phyloP scores from a whole-genome alignment of 2,329 filamentous ascomycete genomes.

The Neofusicoccum kwambonambiense region DNA sequence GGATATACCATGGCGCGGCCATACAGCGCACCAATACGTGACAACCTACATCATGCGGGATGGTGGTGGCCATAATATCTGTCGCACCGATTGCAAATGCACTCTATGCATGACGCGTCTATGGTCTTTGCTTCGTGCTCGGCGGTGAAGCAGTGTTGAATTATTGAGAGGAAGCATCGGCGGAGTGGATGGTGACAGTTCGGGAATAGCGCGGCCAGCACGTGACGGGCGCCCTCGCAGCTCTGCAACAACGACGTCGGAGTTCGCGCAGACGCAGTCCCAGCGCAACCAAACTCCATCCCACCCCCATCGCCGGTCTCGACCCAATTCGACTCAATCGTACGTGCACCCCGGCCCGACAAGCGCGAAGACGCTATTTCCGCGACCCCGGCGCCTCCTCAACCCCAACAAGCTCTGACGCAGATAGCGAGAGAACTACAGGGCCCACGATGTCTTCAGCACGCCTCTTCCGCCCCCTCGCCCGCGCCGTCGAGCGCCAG shows the following conservation, averaged over 20 bases:
- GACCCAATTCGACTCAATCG: constrained; percentile 17
- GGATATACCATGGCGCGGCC: too few species aligned
- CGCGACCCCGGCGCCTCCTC: constrained; percentile 1
- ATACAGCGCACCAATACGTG: too few species aligned
- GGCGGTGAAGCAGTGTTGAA: neutral
- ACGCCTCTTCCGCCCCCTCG: constrained; percentile 42
- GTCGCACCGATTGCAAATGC: too few species aligned
- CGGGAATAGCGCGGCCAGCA: neutral
- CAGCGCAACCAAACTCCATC: constrained; percentile 16
- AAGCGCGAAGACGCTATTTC: neutral
- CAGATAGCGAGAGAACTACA: neutral
- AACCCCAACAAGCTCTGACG: constrained; percentile 22
- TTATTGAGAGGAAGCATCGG: neutral
- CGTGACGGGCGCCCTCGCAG: neutral
- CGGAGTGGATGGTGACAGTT: neutral
- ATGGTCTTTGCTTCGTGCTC: neutral
- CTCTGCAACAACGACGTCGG: constrained; percentile 14
- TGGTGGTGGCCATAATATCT: too few species aligned
- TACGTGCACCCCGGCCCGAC: constrained; percentile 2
- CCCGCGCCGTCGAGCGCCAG: constrained; percentile 39
- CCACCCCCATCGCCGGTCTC: constrained; percentile 7
- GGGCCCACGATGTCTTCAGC: constrained; percentile 39
- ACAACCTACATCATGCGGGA: too few species aligned
- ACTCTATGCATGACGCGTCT: too few species aligned
- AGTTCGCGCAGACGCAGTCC: neutral